These are phyloP conservation scores for Pyracantha coccinea DNA, from an alignment of 331 rosid genomes.

Conservation along the genomic window DNA sequence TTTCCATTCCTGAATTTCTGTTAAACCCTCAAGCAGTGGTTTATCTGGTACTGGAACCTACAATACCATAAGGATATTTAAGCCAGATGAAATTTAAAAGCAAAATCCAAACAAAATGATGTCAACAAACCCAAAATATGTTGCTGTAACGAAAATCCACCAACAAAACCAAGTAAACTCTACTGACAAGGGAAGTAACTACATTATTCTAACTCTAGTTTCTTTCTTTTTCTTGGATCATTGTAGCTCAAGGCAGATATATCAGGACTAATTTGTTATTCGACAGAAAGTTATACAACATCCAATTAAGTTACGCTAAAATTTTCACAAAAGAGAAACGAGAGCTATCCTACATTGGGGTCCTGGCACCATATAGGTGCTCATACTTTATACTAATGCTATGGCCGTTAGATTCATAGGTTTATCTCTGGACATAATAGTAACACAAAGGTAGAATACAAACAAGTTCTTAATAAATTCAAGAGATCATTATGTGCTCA, in stretches of 20 bases:
- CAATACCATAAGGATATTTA: conserved; percentile 21
- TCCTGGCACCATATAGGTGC: background rate
- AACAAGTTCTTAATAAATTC: background rate
- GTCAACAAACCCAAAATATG: background rate
- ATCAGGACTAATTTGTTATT: background rate
- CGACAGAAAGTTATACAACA: background rate
- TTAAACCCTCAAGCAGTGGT: conserved; percentile 42
- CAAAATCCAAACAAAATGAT: background rate
- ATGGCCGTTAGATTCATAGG: too few species aligned
- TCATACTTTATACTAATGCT: too few species aligned
- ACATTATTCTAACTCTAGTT: background rate
- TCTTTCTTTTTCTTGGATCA: background rate
- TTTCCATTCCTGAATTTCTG: conserved; percentile 77
- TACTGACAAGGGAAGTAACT: background rate
- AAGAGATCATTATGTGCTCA: conserved; percentile 26
- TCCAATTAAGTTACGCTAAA: background rate
- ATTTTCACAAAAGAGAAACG: too few species aligned
- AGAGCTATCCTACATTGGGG: background rate
- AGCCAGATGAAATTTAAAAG: background rate
- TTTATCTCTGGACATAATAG: too few species aligned
- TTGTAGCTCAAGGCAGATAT: background rate
- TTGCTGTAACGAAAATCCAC: background rate
- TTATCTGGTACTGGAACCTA: conserved; percentile 73
- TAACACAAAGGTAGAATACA: background rate
- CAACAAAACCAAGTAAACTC: background rate